Evolutionary conservation across 306 rosid genomes (phyloP).

Genomic region (Cercis canadensis): DNA sequence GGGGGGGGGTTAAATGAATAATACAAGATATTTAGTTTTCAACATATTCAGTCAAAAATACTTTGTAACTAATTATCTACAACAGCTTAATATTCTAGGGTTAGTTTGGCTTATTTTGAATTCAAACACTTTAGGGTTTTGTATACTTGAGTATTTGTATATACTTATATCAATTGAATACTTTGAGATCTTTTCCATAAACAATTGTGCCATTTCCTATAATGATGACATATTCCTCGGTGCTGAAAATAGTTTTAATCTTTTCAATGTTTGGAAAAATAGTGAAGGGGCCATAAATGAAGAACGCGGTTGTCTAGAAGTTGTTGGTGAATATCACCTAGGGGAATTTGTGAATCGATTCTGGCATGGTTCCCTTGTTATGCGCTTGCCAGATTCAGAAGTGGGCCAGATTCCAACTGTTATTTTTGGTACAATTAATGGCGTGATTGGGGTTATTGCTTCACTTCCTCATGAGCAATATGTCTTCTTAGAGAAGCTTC

Average conservation of each 20-base stretch:
- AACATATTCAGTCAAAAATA: conserved; percentile 72
- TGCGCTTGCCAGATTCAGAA: conserved; percentile 95
- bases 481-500: conserved; percentile 86
- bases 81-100: conserved; percentile 97
- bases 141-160: conserved; percentile 96
- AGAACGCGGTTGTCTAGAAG: conserved; percentile 93
- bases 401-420: conserved; percentile 95
- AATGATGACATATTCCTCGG: conserved; percentile 93
- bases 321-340: conserved; percentile 90
- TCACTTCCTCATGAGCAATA: conserved; percentile 93
- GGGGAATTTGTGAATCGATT: conserved; percentile 88
- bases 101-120: too few relatives aligned
- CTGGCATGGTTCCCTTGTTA: conserved; percentile 85
- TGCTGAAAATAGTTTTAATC: conserved; percentile 60
- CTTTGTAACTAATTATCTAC: conserved; percentile 85
- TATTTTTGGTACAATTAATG: conserved; percentile 89
- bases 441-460: conserved; percentile 94
- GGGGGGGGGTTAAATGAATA: conserved; percentile 82
- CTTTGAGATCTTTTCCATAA: conserved; percentile 96
- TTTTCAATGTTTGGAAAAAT: conserved; percentile 28
- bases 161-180: conserved; percentile 95
- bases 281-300: conserved; percentile 96
- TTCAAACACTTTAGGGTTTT: too few relatives aligned
- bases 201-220: too few relatives aligned
- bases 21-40: too few relatives aligned